Evolutionary conservation across 2,329 filamentous ascomycete genomes (phyloP), one percentile per base, ranked within the genome.

Genomic region (Pseudogymnoascus destructans): DNA sequence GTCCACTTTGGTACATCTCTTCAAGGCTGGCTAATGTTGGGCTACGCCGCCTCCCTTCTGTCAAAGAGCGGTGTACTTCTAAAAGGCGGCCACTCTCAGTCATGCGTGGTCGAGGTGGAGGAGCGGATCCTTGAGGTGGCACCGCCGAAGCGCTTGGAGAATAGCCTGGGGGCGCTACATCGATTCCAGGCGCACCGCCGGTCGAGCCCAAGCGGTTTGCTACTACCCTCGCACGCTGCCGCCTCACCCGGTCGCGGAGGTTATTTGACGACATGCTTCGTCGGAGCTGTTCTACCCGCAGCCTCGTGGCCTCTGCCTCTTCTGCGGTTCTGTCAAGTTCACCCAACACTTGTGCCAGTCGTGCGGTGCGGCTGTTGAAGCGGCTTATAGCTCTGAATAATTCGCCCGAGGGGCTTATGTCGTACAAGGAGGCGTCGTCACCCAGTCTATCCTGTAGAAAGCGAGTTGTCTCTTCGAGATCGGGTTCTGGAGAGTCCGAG

Each of bases 371-470:
- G 30, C 66, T 65, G 63, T 73, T 69, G 58, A 69, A 73, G 60
- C 71, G 69, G 61, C 73, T 73, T 71, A 76, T 71, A 56, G 71
- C 70, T 63, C 72, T 67, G 61, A 70, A 73, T 55, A 75, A 64
- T 66, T 76, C 73, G 62, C 73, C 72, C 23, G 73, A 75, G 17
- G 72, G 70, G 55, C 70, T 73, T 46, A 73, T 70, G 40, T 73
- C 66, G 58, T 68, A 64, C 61, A 69, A 65, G 13, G 69, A 61
- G 58, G 70, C 64, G 62, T 70, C 65, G 61, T 70, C 69, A 65
- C 74, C 70, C 64, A 74, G 69, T 58, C 73, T 72, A 58, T 69
- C 71, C 56, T 69, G 69, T 21, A 74, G 63, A n/a, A 70, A 64
- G 55, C 66, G 60, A 67, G 42, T 30, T 52, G 42, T 67, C 59